A percentile compares a stretch with the other conserved stretches of the same genome.
phyloP scores from a whole-genome alignment of 257 asterid genomes.

The Ilex aquifolium region DNA sequence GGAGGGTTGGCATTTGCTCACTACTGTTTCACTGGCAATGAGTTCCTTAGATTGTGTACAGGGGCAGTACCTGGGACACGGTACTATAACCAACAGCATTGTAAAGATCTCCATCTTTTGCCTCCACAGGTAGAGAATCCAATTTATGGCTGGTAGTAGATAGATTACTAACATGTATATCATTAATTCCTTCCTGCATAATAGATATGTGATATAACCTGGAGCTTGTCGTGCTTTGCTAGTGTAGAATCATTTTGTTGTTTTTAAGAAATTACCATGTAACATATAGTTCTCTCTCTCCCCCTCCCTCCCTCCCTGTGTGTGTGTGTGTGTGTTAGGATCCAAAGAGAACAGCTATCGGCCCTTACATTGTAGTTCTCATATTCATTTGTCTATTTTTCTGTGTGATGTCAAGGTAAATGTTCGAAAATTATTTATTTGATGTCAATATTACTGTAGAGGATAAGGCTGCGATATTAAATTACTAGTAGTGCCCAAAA shows the following conservation, averaged over 20 bases:
- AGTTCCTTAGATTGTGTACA: conserved; percentile 75
- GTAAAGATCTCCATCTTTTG: conserved; percentile 69
- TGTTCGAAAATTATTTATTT: no score
- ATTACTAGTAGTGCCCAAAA: no score
- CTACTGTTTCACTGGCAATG: conserved; percentile 81
- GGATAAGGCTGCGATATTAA: no score
- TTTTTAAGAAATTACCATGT: not conserved
- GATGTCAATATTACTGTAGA: no score
- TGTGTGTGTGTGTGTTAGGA: no score
- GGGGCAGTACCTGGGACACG: conserved; percentile 85
- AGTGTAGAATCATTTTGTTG: not conserved
- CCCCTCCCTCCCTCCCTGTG: no score
- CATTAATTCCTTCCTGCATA: conserved; percentile 13
- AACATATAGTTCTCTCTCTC: no score
- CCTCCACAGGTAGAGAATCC: conserved; percentile 94
- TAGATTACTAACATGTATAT: conserved; percentile 30
- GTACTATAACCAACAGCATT: conserved; percentile 68
- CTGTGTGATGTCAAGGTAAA: no score
- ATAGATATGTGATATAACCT: conserved; percentile 14
- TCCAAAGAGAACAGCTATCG: no score
- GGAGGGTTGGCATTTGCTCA: conserved; percentile 91
- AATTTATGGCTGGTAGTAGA: conserved; percentile 83
- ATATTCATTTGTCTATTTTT: no score
- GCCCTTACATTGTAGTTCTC: no score
- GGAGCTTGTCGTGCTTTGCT: conserved; percentile 9